Evolutionary conservation across 805 yeast species (phyloP).

Genomic region (Cyberlindnera euphorbiiphila): DNA sequence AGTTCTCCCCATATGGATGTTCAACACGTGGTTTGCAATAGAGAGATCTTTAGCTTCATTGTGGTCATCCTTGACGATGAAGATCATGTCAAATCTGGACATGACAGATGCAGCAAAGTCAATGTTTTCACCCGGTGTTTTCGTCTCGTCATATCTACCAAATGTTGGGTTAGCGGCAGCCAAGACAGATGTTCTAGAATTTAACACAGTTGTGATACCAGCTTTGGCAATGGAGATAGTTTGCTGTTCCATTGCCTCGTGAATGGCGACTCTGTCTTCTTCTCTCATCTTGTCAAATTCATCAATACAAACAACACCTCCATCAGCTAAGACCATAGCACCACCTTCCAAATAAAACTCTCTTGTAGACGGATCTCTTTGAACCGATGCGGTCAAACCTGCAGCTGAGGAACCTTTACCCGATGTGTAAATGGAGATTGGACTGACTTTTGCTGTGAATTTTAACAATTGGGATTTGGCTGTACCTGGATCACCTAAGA

Average conservation of each 20-base stretch:
- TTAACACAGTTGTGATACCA: slow-evolving; percentile 94
- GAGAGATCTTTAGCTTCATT: slow-evolving; percentile 78
- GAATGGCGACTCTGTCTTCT: slow-evolving; percentile 97
- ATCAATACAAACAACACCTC: slow-evolving; percentile 98
- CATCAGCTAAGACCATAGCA: slow-evolving; percentile 99
- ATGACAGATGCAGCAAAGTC: slow-evolving; percentile 96
- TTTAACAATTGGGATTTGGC: slow-evolving; percentile 95
- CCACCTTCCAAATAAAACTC: slow-evolving; percentile 98
- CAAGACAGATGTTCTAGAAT: slow-evolving; percentile 92
- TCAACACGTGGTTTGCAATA: slow-evolving; percentile 93
- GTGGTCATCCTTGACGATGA: slow-evolving; percentile 94
- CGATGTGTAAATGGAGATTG: slow-evolving; percentile 92
- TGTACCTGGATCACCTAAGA: slow-evolving; percentile 98
- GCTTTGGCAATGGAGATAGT: slow-evolving; percentile 98
- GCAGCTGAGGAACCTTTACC: slow-evolving; percentile 99
- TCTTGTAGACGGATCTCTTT: slow-evolving; percentile 80
- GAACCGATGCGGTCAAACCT: slow-evolving; percentile 97
- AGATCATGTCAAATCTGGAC: slow-evolving; percentile 98
- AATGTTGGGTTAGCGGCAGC: slow-evolving; percentile 98
- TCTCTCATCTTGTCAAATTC: slow-evolving; percentile 99
- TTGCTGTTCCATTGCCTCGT: slow-evolving; percentile 99
- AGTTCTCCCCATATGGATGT: slow-evolving; percentile 83
- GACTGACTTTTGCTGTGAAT: slow-evolving; percentile 92
- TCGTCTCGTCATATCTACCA: slow-evolving; percentile 94
- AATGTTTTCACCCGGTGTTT: slow-evolving; percentile 95